Conservation (phyloP, 306 rosid genomes). For the Fragaria ananassa region DNA sequence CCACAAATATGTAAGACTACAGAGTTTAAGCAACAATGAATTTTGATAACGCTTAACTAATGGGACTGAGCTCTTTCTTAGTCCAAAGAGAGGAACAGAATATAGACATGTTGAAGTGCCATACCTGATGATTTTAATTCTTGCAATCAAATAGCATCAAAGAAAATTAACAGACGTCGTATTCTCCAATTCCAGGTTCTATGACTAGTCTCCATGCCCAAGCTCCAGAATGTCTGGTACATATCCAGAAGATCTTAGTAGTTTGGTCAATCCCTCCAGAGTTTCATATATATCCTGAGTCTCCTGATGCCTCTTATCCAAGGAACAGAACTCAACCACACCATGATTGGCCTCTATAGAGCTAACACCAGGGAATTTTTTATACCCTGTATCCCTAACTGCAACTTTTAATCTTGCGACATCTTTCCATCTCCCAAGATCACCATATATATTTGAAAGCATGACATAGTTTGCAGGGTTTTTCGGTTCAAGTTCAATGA, state of each 20-base stretch:
- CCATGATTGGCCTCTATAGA: conserved; percentile 38
- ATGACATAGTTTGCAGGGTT: conserved; percentile 74
- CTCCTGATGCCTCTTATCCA: conserved; percentile 39
- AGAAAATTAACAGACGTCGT: not conserved
- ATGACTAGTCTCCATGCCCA: conserved; percentile 18
- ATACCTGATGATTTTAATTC: not conserved
- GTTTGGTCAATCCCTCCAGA: conserved; percentile 31
- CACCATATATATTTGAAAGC: conserved; percentile 74
- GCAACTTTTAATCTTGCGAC: conserved; percentile 67
- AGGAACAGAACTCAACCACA: conserved; percentile 37
- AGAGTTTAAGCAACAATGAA: not conserved
- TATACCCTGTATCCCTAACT: conserved; percentile 57
- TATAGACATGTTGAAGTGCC: not conserved
- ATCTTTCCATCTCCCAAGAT: conserved; percentile 72
- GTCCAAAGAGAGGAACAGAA: not conserved
- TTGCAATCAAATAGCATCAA: not conserved
- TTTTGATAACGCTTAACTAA: not conserved
- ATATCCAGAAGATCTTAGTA: conserved; percentile 33
- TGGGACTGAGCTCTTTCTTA: not conserved
- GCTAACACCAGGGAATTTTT: conserved; percentile 45
- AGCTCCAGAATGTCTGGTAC: conserved; percentile 25
- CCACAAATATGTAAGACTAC: not conserved
- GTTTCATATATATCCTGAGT: conserved; percentile 35
- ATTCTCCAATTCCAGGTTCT: not conserved
- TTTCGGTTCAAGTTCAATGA: conserved; percentile 65